Percentiles rank a stretch among this genome's conserved stretches.
phyloP scores from a whole-genome alignment of 179 eudicot genomes.

The Drosera spatulata region DNA sequence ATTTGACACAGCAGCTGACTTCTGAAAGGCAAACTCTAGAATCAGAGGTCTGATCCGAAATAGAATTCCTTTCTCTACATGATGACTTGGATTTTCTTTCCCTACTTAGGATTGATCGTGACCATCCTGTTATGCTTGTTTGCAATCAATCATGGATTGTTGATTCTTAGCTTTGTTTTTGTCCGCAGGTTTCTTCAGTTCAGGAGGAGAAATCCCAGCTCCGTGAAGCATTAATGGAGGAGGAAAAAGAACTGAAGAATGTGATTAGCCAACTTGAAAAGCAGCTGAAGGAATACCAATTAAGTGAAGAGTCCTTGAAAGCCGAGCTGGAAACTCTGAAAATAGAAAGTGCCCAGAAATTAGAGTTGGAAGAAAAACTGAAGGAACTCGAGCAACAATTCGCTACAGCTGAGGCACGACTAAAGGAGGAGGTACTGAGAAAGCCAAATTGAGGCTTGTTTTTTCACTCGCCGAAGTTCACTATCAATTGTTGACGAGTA shows the following conservation, averaged over 20 bases:
- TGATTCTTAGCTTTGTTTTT: not conserved
- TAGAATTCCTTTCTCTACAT: not conserved
- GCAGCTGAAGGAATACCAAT: conserved; percentile 33
- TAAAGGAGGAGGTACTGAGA: conserved; percentile 32
- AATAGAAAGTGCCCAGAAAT: conserved; percentile 33
- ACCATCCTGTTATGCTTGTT: not conserved
- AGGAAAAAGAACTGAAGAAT: conserved; percentile 37
- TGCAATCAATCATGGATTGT: not conserved
- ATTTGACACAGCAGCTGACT: conserved; percentile 42
- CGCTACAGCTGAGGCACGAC: conserved; percentile 31
- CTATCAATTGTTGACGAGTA: not conserved
- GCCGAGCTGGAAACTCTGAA: conserved; percentile 35
- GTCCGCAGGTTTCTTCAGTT: conserved; percentile 40
- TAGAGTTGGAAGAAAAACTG: conserved; percentile 25
- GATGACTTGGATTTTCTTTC: not conserved
- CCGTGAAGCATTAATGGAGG: conserved; percentile 21
- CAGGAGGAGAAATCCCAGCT: conserved; percentile 41
- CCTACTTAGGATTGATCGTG: not conserved
- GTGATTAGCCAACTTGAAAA: conserved; percentile 37
- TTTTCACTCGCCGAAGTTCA: not conserved
- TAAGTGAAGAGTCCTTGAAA: conserved; percentile 26
- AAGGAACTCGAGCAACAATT: conserved; percentile 47
- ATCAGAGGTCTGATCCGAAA: conserved; percentile 35
- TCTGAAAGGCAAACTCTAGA: conserved; percentile 60
- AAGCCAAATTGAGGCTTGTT: not conserved